These are phyloP conservation scores for Histomonas meleagridis DNA, from an alignment of 208 protist species.

Conservation along the genomic window DNA sequence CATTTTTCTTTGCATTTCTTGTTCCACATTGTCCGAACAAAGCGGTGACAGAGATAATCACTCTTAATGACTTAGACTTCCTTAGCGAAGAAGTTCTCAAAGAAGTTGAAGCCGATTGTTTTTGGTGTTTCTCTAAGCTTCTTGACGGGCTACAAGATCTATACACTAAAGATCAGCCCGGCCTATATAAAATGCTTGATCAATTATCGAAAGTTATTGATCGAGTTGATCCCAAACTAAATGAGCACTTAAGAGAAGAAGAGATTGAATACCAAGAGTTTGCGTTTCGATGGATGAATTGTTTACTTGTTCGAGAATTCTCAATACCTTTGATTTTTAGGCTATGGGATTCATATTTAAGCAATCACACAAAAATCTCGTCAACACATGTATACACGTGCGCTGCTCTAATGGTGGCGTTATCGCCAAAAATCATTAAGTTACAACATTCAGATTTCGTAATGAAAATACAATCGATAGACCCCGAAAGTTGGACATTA, in stretches of 20 bases:
- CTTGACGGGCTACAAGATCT: constrained; percentile 68
- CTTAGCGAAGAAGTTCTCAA: constrained; percentile 36
- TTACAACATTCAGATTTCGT: background rate
- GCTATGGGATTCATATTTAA: constrained; percentile 70
- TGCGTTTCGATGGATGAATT: constrained; percentile 54
- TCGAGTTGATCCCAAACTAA: constrained; percentile 40
- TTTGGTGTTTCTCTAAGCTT: constrained; percentile 68
- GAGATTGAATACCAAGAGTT: constrained; percentile 63
- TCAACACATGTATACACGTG: constrained; percentile 71
- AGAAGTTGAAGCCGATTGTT: constrained; percentile 69
- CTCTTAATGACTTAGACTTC: background rate
- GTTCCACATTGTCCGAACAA: background rate
- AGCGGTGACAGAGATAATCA: too few species aligned
- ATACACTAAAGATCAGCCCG: constrained; percentile 70
- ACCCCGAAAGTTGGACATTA: background rate
- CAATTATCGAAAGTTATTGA: constrained; percentile 52
- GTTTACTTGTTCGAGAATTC: constrained; percentile 67
- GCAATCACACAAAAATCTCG: constrained; percentile 47
- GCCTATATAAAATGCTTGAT: constrained; percentile 66
- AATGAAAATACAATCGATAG: background rate
- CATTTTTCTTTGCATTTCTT: constrained; percentile 66
- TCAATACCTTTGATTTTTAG: constrained; percentile 61
- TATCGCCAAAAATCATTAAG: background rate
- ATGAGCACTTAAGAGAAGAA: constrained; percentile 55
- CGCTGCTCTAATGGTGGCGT: constrained; percentile 56